Percentiles rank a stretch among this genome's conserved stretches.
Evolutionary conservation across 345 rosid species (phyloP).

Genomic region (Linum trigynum): DNA sequence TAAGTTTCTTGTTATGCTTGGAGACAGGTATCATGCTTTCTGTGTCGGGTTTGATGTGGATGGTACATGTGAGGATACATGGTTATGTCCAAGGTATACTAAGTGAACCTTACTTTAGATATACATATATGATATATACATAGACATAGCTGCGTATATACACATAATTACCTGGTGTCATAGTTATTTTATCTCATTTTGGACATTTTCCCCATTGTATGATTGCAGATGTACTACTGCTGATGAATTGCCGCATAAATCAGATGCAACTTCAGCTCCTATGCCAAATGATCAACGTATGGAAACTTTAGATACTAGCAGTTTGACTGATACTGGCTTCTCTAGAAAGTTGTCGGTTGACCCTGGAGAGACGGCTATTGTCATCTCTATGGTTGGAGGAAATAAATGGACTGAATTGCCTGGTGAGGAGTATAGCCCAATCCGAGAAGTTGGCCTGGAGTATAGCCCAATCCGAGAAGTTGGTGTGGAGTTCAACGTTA

Average conservation of each 20-base stretch:
- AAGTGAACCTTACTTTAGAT: background rate
- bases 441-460: slow-evolving; percentile 26
- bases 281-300: slow-evolving; percentile 27
- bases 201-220: slow-evolving; percentile 13
- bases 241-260: slow-evolving; percentile 37
- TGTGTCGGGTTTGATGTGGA: slow-evolving; percentile 96
- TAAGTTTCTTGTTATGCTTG: slow-evolving; percentile 16
- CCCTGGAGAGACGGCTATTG: slow-evolving; percentile 88
- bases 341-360: slow-evolving; percentile 74
- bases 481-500: slow-evolving; percentile 21
- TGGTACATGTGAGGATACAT: slow-evolving; percentile 67
- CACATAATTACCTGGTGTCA: background rate
- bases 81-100: slow-evolving; percentile 93
- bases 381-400: slow-evolving; percentile 64
- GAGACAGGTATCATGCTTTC: slow-evolving; percentile 87
- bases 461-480: slow-evolving; percentile 24
- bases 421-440: slow-evolving; percentile 25
- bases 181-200: slow-evolving; percentile 5
- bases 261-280: slow-evolving; percentile 31
- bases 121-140: background rate
- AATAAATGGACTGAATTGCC: slow-evolving; percentile 37
- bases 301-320: slow-evolving; percentile 32
- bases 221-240: slow-evolving; percentile 46
- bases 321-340: slow-evolving; percentile 40
- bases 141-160: background rate